Evolutionary conservation across 148 eudicot genomes (phyloP).

Genomic region (Rhododendron henanense): DNA sequence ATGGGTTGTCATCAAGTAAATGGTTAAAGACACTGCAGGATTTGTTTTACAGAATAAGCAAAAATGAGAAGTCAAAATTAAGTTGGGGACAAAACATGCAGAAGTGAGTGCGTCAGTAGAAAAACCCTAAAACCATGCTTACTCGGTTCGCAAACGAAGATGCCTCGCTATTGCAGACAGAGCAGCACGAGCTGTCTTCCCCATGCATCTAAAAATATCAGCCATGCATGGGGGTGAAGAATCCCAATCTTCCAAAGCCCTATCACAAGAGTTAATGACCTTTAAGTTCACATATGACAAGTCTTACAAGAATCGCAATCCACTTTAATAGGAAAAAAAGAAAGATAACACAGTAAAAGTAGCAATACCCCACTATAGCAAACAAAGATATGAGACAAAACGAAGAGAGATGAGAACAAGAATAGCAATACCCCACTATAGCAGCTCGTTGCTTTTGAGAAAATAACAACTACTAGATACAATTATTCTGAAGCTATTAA

Average conservation of each 20-base stretch:
- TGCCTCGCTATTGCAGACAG: constrained; percentile 78
- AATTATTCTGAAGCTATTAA: no score
- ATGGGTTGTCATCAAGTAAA: constrained; percentile 80
- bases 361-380: not conserved
- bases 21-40: constrained; percentile 70
- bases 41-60: constrained; percentile 1
- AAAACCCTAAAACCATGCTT: constrained; percentile 26
- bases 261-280: constrained; percentile 20
- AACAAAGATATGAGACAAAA: not conserved
- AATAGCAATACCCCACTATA: not conserved
- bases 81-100: not conserved
- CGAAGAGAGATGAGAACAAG: not conserved
- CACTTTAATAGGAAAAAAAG: not conserved
- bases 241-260: constrained; percentile 84
- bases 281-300: not conserved
- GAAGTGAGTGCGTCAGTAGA: not conserved
- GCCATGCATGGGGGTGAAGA: constrained; percentile 90
- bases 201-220: constrained; percentile 82
- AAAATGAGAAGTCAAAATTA: not conserved
- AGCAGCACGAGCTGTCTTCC: constrained; percentile 79
- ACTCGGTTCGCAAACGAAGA: constrained; percentile 88
- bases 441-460: not conserved
- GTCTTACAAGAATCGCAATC: not conserved
- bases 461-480: no score
- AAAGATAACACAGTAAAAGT: not conserved